These are phyloP conservation scores for Zasmidium angulare DNA, from an alignment of 2,329 filamentous ascomycete genomes.

Conservation along the genomic window DNA sequence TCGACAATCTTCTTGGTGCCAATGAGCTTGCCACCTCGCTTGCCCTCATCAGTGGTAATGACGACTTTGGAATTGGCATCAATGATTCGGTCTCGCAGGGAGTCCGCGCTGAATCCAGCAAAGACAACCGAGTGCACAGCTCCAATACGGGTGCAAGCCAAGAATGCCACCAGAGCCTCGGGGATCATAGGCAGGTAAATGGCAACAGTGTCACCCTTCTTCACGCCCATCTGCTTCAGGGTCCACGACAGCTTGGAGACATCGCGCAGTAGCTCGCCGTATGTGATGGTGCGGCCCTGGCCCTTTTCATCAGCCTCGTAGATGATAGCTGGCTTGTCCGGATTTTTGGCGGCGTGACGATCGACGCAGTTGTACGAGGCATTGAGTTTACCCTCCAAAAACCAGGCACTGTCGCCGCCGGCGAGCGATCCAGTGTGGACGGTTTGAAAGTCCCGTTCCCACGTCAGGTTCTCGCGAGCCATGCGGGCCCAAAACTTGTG, in stretches of 20 bases:
- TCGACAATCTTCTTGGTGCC: slow-evolving; percentile 99
- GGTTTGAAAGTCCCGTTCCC: slow-evolving; percentile 89
- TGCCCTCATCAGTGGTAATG: slow-evolving; percentile 96
- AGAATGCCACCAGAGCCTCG: slow-evolving; percentile 85
- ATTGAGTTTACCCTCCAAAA: slow-evolving; percentile 88
- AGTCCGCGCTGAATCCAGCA: slow-evolving; percentile 95
- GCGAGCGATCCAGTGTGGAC: slow-evolving; percentile 74
- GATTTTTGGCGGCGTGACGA: slow-evolving; percentile 92
- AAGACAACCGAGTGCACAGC: slow-evolving; percentile 97
- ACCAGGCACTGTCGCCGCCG: slow-evolving; percentile 89
- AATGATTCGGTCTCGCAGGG: slow-evolving; percentile 88
- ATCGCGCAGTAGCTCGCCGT: slow-evolving; percentile 87
- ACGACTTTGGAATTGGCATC: slow-evolving; percentile 90
- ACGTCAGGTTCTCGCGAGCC: slow-evolving; percentile 85
- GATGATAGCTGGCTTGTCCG: slow-evolving; percentile 91
- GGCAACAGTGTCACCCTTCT: slow-evolving; percentile 95
- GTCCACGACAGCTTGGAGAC: slow-evolving; percentile 85
- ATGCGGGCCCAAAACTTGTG: slow-evolving; percentile 84
- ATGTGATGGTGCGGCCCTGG: slow-evolving; percentile 87
- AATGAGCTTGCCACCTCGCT: slow-evolving; percentile 95
- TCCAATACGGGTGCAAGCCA: slow-evolving; percentile 88
- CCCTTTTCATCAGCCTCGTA: slow-evolving; percentile 93
- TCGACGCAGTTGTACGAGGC: slow-evolving; percentile 98
- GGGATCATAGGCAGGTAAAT: slow-evolving; percentile 99
- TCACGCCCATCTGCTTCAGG: slow-evolving; percentile 91